A percentile compares a stretch with the other conserved stretches of the same genome.
Conservation (phyloP, 257 asterid genomes). For the Linaria vulgaris region DNA sequence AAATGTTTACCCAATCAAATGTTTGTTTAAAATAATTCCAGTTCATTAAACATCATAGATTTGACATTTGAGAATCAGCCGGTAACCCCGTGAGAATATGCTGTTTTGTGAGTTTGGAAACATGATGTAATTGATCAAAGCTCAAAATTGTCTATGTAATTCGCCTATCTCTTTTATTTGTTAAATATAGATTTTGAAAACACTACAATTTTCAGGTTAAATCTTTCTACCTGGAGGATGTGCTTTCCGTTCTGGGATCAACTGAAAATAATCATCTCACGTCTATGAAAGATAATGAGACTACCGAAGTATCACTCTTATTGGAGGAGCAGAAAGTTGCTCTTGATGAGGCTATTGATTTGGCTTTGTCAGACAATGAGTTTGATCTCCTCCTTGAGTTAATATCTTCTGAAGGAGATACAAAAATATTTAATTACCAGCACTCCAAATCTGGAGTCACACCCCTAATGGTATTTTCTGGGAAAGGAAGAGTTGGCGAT, state of each 20-base stretch:
- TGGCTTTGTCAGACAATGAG: conserved; percentile 65
- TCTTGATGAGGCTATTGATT: conserved; percentile 78
- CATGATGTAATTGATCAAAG: no score
- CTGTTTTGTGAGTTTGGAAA: no score
- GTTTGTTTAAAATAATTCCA: no score
- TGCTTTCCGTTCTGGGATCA: conserved; percentile 60
- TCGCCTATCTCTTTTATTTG: not conserved
- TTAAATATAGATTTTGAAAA: conserved; percentile 20
- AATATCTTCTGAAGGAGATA: conserved; percentile 58
- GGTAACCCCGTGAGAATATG: no score
- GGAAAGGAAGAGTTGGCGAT: conserved; percentile 72
- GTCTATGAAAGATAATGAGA: conserved; percentile 26
- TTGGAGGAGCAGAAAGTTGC: conserved; percentile 62
- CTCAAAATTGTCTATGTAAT: no score
- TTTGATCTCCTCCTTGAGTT: conserved; percentile 69
- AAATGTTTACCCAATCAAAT: no score
- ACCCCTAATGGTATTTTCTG: conserved; percentile 85
- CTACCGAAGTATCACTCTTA: conserved; percentile 38
- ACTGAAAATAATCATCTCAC: conserved; percentile 35
- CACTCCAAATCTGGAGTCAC: conserved; percentile 75
- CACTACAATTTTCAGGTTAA: conserved; percentile 54
- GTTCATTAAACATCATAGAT: no score
- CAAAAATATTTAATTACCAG: conserved; percentile 56
- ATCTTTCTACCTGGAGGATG: conserved; percentile 78
- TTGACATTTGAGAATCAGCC: no score